Base-by-base conservation (phyloP, 2,329 filamentous ascomycete species). In the Calonectria ilicicola region DNA sequence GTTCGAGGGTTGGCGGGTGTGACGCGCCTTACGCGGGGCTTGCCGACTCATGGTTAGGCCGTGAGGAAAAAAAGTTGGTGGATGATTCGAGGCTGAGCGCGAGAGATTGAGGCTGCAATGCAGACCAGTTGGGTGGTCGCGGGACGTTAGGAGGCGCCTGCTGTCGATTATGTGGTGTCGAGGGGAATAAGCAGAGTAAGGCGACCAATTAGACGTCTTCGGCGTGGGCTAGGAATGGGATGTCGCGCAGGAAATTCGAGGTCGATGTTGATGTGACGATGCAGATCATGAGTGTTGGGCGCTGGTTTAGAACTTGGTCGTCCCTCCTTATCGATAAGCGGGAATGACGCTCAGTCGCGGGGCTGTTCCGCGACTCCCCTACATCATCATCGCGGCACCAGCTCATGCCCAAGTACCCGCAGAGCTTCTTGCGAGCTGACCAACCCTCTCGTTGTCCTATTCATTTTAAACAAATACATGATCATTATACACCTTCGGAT, bases 1-100 rank as follows among this genome's bases (percentile, higher is more conserved):
- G 67, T 83, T 84, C 19, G 83, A 85, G 12, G 83, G 81, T 65
- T 88, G 85, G 65, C 85, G 83, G 73, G 79, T 83, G 79, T 87
- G 86, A 69, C 82, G 79, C 77, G 80, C 53, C 72, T 84, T 84
- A 68, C 83, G 83, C 47, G 87, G 86, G 32, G 86, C 86, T 76
- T 81, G 76, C 51, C 84, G 83, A 74, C 84, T 88, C 87, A 89
- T 89, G 53, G 67, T 76, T 72, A 62, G 67, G 70, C 47, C 75
- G 70, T 65, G 70, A 56, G 19, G 64, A 65, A 49, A 68, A 70
- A 63, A 72, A 60, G 38, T n/a, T 40, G 53, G 15, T 26, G 60
- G 65, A 70, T 51, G 70, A 44, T 26, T 46, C 23, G n/a, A 62
- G 68, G 66, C 42, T 46, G 35, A 19, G 44, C 32, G 44, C 29